A percentile compares a stretch with the other conserved stretches of the same genome.
These are phyloP conservation scores for Aspergillus indologenus DNA, from an alignment of 495 filamentous ascomycete genomes.

Conservation along the genomic window DNA sequence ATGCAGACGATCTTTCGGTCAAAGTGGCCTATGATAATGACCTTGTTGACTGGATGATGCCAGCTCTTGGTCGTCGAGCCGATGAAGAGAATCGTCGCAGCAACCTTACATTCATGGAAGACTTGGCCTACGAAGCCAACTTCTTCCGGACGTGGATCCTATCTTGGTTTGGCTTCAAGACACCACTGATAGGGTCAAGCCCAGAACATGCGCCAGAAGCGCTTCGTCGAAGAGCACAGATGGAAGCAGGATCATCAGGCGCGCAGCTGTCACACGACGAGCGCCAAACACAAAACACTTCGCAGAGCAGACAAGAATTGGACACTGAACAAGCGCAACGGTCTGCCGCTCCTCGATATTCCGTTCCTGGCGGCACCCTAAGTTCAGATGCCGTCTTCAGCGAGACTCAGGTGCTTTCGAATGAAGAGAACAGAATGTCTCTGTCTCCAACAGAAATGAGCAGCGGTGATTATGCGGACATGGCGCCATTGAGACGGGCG, in stretches of 20 bases:
- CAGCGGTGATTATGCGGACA: constrained; percentile 30
- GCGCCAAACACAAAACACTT: constrained; percentile 22
- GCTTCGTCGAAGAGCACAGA: constrained; percentile 22
- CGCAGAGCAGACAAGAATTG: constrained; percentile 5
- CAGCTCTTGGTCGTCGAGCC: constrained; percentile 40
- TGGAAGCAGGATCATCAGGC: constrained; percentile 27
- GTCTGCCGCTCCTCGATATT: constrained; percentile 10
- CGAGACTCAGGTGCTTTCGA: constrained; percentile 31
- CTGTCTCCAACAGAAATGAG: constrained; percentile 41
- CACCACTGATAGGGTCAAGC: constrained; percentile 9
- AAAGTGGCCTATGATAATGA: constrained; percentile 47
- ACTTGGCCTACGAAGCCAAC: constrained; percentile 36
- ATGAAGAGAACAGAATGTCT: constrained; percentile 37
- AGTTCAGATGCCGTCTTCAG: constrained; percentile 18
- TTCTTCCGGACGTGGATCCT: constrained; percentile 34
- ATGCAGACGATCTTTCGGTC: constrained; percentile 46
- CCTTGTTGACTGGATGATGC: constrained; percentile 47
- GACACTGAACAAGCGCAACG: constrained; percentile 10
- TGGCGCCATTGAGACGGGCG: constrained; percentile 28
- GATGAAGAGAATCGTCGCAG: constrained; percentile 41
- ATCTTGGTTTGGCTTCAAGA: constrained; percentile 30
- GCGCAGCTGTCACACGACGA: constrained; percentile 34
- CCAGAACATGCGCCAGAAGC: constrained; percentile 18
- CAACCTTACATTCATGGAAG: constrained; percentile 38
- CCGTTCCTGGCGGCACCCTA: constrained; percentile 1